Evolutionary conservation across 495 filamentous ascomycete genomes (phyloP).

Genomic region (Zalerion maritima): DNA sequence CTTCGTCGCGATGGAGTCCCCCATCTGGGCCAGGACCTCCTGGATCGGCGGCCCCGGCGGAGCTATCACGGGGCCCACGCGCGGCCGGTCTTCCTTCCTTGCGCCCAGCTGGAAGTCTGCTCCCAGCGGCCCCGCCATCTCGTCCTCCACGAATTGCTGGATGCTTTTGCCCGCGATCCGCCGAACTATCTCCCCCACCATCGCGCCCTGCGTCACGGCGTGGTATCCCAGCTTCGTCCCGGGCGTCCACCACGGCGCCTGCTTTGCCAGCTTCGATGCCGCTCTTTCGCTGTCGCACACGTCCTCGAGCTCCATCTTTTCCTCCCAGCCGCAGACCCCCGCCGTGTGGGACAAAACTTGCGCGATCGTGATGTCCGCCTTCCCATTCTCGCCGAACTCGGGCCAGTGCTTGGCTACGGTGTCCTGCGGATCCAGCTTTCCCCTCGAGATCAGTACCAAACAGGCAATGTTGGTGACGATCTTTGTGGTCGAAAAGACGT

Average conservation of each 20-base stretch:
- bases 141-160: slow-evolving; percentile 25
- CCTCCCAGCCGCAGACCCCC: slow-evolving; percentile 17
- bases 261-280: slow-evolving; percentile 19
- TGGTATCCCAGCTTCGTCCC: slow-evolving; percentile 28
- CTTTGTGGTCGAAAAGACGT: slow-evolving; percentile 30
- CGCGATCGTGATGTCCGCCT: slow-evolving; percentile 23
- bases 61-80: slow-evolving; percentile 16
- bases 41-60: slow-evolving; percentile 7
- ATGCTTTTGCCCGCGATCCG: slow-evolving; percentile 23
- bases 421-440: slow-evolving; percentile 22
- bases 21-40: too few species aligned
- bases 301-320: slow-evolving; percentile 14
- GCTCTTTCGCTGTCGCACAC: slow-evolving; percentile 18
- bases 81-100: slow-evolving; percentile 15
- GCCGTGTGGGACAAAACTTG: slow-evolving; percentile 29
- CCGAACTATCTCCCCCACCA: slow-evolving; percentile 25
- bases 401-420: slow-evolving; percentile 31
- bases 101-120: slow-evolving; percentile 28
- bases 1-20: too few species aligned
- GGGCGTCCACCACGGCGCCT: slow-evolving; percentile 31
- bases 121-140: slow-evolving; percentile 20
- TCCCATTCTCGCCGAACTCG: slow-evolving; percentile 28
- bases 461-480: slow-evolving; percentile 22
- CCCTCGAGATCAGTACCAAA: slow-evolving; percentile 25
- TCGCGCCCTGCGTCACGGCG: slow-evolving; percentile 20